Evolutionary conservation across 139 green algal species (phyloP).

Genomic region (Astrephomene gubernaculifera): DNA sequence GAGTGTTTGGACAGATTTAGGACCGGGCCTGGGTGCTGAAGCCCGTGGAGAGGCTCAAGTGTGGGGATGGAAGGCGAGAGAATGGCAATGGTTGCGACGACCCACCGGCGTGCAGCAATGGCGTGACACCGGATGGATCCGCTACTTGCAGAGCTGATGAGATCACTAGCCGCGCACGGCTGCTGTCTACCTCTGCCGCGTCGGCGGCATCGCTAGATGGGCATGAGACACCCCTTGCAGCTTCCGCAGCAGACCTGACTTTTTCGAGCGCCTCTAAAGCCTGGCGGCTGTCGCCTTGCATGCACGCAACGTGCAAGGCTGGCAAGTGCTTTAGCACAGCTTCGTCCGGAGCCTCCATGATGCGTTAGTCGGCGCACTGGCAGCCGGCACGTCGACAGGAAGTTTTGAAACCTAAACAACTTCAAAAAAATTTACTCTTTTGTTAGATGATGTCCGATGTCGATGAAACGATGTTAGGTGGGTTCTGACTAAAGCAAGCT

Average conservation of each 20-base stretch:
- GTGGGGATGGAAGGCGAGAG: neutral
- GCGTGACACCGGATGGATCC: neutral
- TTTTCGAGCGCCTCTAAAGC: neutral
- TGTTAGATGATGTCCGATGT: too few relatives aligned
- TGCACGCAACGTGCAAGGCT: neutral
- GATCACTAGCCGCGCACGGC: neutral
- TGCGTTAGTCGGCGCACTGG: too few relatives aligned
- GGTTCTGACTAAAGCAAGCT: too few relatives aligned
- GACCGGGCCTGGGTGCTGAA: neutral
- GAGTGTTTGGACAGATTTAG: neutral
- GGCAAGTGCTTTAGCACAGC: neutral
- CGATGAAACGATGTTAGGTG: too few relatives aligned
- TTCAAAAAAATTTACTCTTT: too few relatives aligned
- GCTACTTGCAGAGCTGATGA: neutral
- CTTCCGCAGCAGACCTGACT: neutral
- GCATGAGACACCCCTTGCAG: neutral
- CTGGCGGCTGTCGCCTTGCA: neutral
- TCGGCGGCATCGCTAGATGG: neutral
- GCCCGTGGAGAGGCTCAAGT: neutral
- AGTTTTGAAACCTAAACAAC: too few relatives aligned
- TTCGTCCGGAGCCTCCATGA: neutral
- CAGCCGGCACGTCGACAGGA: too few relatives aligned
- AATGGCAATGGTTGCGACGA: neutral
- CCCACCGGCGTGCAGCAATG: constrained; percentile 5
- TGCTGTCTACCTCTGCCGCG: neutral